A percentile compares a stretch with the other conserved stretches of the same genome.
These are phyloP conservation scores for Limonium bicolor DNA, from an alignment of 148 eudicot genomes.

Conservation along the genomic window DNA sequence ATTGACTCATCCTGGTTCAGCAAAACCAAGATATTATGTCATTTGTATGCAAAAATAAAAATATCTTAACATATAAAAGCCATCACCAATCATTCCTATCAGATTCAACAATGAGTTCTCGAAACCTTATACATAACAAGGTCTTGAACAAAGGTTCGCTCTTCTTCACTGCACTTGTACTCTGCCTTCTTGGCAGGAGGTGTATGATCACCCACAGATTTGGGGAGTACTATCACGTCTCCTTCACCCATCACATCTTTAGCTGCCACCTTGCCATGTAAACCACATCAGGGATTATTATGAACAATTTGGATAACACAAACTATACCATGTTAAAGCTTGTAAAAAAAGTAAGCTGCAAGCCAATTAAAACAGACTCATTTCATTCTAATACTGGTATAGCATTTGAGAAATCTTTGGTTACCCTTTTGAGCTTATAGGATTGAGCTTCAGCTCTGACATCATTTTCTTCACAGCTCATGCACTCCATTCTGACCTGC, in stretches of 20 bases:
- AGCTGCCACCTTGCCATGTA: conserved; percentile 54
- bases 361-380: conserved; percentile 1
- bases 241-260: conserved; percentile 62
- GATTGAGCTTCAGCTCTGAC: conserved; percentile 13
- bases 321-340: not conserved
- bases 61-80: not conserved
- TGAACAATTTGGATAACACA: not conserved
- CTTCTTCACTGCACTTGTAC: conserved; percentile 34
- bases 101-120: not conserved
- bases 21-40: not conserved
- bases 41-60: not conserved
- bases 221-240: conserved; percentile 65
- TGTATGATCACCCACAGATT: conserved; percentile 32
- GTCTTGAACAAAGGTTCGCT: conserved; percentile 37
- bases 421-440: conserved; percentile 54
- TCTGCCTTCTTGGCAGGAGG: conserved; percentile 20
- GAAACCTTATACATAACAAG: conserved; percentile 83
- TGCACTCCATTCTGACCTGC: conserved; percentile 68
- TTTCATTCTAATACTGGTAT: too few species aligned
- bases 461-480: conserved; percentile 7
- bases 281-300: too few species aligned
- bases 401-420: too few species aligned
- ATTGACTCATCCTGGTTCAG: conserved; percentile 61
- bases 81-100: not conserved
- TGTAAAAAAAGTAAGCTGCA: not conserved